Evolutionary conservation across 768 basidiomycete genomes (phyloP), one percentile per base, ranked within the genome.

Genomic region (Hygrocybe punicea): DNA sequence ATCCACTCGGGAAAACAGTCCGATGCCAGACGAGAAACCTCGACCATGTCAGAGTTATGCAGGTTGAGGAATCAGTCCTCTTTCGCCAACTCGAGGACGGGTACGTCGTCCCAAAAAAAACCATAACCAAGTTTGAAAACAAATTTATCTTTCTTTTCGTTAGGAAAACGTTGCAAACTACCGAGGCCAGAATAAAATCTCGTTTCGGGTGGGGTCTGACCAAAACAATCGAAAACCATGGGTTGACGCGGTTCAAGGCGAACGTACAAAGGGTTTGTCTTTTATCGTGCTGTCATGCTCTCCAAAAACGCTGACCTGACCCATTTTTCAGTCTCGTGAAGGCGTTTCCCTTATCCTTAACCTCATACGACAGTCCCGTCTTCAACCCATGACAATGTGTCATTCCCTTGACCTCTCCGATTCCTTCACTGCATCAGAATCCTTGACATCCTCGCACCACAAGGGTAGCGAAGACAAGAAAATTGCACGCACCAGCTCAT

Each of bases 21-120:
- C 78, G 80, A 58, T 93, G 90, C 64, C 78, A 79, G 58, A 96
- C 95, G 16, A 86, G 84, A 71, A 98, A 98, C 70, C 77, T 98
- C 55, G 93, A 96, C 70, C 91, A 95, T 72, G 87, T 92, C 67
- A 96, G 94, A 74, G 82, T 96, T 51, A 88, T 98, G 91, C 86
- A 91, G 65, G 87, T 96, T 34, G 85, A 92, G 60, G 95, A 98
- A 71, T 84, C 82, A 5, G 86, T 90, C 19, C 76, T 81, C 52
- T 82, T 96, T 62, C 77, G 79, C 36, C 89, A 89, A 61, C 78
- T 81, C 33, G 71, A 77, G 1, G 84, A 88, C 61, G 87, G 89
- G 93, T 93, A 58, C 49, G 82, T 72, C 52, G 33, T 14, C 9
- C 33, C 49, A n/a, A 53, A 9, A 8, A 17, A 37, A 50, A 11